Evolutionary conservation across 345 rosid genomes (phyloP), one percentile per base, ranked within the genome.

Genomic region (Boechera divaricarpa): DNA sequence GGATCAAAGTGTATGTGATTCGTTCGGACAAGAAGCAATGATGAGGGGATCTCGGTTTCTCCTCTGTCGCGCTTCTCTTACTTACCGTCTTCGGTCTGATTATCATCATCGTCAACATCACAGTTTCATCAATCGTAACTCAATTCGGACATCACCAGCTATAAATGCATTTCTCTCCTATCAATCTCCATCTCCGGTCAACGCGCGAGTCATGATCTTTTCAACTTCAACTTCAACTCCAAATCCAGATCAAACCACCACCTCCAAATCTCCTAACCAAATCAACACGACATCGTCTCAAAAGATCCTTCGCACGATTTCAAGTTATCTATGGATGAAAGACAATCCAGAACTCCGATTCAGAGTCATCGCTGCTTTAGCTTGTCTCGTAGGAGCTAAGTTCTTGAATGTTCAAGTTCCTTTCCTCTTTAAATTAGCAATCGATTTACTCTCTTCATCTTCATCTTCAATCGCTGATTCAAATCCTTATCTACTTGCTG

Each of bases 321-420:
- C 86, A 0, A 80, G 88, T 79, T 88, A 85, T 74, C 62, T 92
- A 79, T 92, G 98, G 99, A 88, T 89, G 90, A 87, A 73, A 77
- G 97, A 88, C 74, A 88, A 89, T 36, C 72, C 79, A 6, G 99
- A 95, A 47, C 92, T 92, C 74, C 96, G 98, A 2, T 54, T 86
- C 41, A 83, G 98, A 82, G 98, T 95, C 53, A 52, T 95, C 51
- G 52, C 87, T 31, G 99, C 99, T 1, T 77, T 92, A 70, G 90
- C 86, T 0, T 91, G 90, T 78, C 88, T 95, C 11, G 83, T 92
- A 4, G 94, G 92, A 45, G 94, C 98, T 28, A 92, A 95, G 80
- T 83, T 89, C 59, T 70, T 87, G 72, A 92, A 91, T 32, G 98
- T 95, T 53, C 99, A 92, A 72, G 99, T 95, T 12, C 98, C 98